Percentiles rank a stretch among this genome's conserved stretches.
phyloP scores from a whole-genome alignment of 2,329 filamentous ascomycete species.

The Colletotrichum gigasporum region DNA sequence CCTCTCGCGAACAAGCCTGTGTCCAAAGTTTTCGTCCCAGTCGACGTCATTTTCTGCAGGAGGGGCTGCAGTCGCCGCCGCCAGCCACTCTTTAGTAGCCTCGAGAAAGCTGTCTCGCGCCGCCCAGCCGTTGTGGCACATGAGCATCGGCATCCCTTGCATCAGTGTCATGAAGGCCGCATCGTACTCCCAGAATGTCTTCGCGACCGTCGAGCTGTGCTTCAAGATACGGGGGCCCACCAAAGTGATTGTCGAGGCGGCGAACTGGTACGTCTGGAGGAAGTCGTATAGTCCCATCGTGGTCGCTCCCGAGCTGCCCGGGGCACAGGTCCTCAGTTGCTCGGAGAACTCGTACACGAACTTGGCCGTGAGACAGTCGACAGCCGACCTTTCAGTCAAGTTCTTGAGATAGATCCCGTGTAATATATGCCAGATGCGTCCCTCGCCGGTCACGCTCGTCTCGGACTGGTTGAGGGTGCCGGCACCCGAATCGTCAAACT shows the following conservation, averaged over 20 bases:
- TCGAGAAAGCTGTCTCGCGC: slow-evolving; percentile 34
- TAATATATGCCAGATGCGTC: slow-evolving; percentile 36
- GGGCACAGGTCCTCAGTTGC: neutral
- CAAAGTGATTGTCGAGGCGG: slow-evolving; percentile 35
- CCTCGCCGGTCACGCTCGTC: slow-evolving; percentile 25
- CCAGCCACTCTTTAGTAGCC: slow-evolving; percentile 31
- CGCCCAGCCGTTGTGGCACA: slow-evolving; percentile 34
- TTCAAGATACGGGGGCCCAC: slow-evolving; percentile 31
- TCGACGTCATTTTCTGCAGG: slow-evolving; percentile 18
- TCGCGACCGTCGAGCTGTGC: slow-evolving; percentile 31
- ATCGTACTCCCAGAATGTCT: slow-evolving; percentile 36
- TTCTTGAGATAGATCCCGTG: slow-evolving; percentile 34
- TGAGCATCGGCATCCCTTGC: slow-evolving; percentile 34
- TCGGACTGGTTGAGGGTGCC: slow-evolving; percentile 27
- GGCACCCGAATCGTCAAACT: slow-evolving; percentile 35
- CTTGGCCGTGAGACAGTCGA: neutral
- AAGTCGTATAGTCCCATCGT: slow-evolving; percentile 34
- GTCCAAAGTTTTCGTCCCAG: slow-evolving; percentile 36
- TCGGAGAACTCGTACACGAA: neutral
- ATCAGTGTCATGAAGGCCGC: slow-evolving; percentile 36
- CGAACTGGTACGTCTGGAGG: slow-evolving; percentile 36
- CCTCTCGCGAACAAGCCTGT: slow-evolving; percentile 36
- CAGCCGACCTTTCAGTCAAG: neutral
- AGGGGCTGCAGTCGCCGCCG: slow-evolving; percentile 29
- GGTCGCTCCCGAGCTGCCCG: neutral